Conservation (phyloP, 805 yeast genomes). For the Vanderwaltozyma verrucispora region DNA sequence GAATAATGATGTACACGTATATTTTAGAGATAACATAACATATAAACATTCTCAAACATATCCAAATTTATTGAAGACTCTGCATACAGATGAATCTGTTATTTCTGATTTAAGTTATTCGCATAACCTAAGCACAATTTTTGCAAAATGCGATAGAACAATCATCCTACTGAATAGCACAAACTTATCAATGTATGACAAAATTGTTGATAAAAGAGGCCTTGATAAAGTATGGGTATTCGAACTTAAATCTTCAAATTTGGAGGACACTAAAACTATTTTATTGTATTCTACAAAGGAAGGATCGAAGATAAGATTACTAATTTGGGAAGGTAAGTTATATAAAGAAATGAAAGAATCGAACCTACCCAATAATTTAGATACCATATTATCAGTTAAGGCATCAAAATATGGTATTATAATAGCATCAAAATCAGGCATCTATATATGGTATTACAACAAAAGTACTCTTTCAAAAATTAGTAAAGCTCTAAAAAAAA, state of each 20-base stretch:
- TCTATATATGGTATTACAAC: constrained; percentile 19
- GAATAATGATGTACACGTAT: constrained; percentile 23
- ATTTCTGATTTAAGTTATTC: constrained; percentile 18
- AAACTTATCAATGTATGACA: constrained; percentile 25
- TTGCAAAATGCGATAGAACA: constrained; percentile 19
- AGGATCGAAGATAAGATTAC: constrained; percentile 14
- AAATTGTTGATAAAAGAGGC: constrained; percentile 25
- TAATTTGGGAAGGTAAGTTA: constrained; percentile 22
- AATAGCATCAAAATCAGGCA: constrained; percentile 14
- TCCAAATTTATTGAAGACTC: constrained; percentile 16
- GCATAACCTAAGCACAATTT: constrained; percentile 19
- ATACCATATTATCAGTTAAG: constrained; percentile 12
- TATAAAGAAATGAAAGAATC: constrained; percentile 20
- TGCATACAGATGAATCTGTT: constrained; percentile 10
- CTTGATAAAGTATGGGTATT: constrained; percentile 19
- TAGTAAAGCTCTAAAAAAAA: constrained; percentile 14
- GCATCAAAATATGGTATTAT: constrained; percentile 11
- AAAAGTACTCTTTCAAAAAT: constrained; percentile 8
- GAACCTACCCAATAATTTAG: constrained; percentile 11
- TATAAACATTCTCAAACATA: constrained; percentile 22
- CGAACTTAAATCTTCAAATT: constrained; percentile 5
- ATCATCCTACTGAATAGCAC: constrained; percentile 21
- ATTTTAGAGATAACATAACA: constrained; percentile 14
- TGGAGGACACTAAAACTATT: constrained; percentile 9
- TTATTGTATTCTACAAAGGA: constrained; percentile 13